A percentile compares a stretch with the other conserved stretches of the same genome.
Evolutionary conservation across 148 eudicot genomes (phyloP).

Genomic region (Rhododendron ferrugineum): DNA sequence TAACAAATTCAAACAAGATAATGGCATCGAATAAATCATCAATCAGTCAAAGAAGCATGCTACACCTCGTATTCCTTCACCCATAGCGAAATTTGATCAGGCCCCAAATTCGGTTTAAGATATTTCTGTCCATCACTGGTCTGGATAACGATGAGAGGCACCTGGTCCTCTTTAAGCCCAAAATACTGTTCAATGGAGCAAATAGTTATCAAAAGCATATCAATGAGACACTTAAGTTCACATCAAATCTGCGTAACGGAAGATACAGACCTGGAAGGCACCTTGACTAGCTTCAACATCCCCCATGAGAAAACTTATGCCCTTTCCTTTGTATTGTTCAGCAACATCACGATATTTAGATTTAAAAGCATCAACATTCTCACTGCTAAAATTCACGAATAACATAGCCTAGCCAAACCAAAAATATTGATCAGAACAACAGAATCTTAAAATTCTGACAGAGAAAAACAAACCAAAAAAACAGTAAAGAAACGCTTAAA

Average conservation of each 20-base stretch:
- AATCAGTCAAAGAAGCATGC: slow-evolving; percentile 3
- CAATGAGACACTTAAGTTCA: neutral
- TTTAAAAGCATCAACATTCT: slow-evolving; percentile 50
- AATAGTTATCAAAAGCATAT: neutral
- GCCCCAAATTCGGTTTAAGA: slow-evolving; percentile 63
- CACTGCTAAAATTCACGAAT: slow-evolving; percentile 67
- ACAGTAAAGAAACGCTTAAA: neutral
- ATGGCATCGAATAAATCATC: neutral
- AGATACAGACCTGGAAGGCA: slow-evolving; percentile 69
- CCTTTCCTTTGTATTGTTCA: slow-evolving; percentile 62
- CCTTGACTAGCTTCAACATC: slow-evolving; percentile 79
- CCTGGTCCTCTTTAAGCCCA: slow-evolving; percentile 77
- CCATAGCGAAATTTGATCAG: slow-evolving; percentile 72
- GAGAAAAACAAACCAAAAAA: neutral
- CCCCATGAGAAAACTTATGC: slow-evolving; percentile 74
- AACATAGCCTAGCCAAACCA: slow-evolving; percentile 65
- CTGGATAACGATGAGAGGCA: slow-evolving; percentile 73
- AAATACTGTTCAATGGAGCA: slow-evolving; percentile 51
- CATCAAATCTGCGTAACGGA: neutral
- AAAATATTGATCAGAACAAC: neutral
- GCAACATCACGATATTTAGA: slow-evolving; percentile 74
- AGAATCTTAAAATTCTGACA: neutral
- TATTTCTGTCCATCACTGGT: slow-evolving; percentile 75
- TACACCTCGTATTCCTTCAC: slow-evolving; percentile 83
- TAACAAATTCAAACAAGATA: neutral